These are phyloP conservation scores for Paxillus rubicundulus DNA, from an alignment of 768 basidiomycete genomes.

Conservation along the genomic window DNA sequence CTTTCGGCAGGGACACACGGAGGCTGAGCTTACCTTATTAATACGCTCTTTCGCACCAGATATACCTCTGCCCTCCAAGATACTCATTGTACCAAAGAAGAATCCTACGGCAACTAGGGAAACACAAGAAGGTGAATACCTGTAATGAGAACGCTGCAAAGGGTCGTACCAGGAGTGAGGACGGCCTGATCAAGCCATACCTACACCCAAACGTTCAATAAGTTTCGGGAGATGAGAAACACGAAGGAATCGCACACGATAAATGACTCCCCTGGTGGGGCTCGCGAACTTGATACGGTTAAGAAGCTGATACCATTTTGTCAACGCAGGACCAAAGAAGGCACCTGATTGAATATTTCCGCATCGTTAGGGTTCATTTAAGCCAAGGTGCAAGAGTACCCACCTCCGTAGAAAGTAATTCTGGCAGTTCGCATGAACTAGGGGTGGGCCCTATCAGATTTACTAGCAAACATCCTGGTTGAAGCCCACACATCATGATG, in stretches of 20 bases:
- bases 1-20: not conserved
- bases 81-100: slow-evolving; percentile 75
- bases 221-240: not conserved
- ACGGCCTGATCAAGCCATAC: slow-evolving; percentile 82
- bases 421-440: slow-evolving; percentile 62
- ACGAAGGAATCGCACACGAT: slow-evolving; percentile 46
- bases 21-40: slow-evolving; percentile 25
- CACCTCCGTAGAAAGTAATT: slow-evolving; percentile 72
- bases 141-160: slow-evolving; percentile 4
- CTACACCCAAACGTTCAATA: slow-evolving; percentile 32
- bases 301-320: slow-evolving; percentile 77
- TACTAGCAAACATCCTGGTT: not conserved
- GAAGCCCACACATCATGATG: slow-evolving; percentile 67
- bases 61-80: slow-evolving; percentile 71
- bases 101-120: slow-evolving; percentile 42
- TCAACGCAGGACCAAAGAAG: slow-evolving; percentile 79
- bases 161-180: slow-evolving; percentile 58
- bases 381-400: not conserved
- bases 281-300: slow-evolving; percentile 66
- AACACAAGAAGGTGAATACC: slow-evolving; percentile 2
- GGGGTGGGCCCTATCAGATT: not conserved
- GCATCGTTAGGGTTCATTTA: not conserved
- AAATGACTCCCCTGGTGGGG: slow-evolving; percentile 56
- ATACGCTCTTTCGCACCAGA: slow-evolving; percentile 50
- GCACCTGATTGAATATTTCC: slow-evolving; percentile 39